Evolutionary conservation across 2,329 filamentous ascomycete species (phyloP), one percentile per base, ranked within the genome.

Genomic region (Ceratocystis destructans): DNA sequence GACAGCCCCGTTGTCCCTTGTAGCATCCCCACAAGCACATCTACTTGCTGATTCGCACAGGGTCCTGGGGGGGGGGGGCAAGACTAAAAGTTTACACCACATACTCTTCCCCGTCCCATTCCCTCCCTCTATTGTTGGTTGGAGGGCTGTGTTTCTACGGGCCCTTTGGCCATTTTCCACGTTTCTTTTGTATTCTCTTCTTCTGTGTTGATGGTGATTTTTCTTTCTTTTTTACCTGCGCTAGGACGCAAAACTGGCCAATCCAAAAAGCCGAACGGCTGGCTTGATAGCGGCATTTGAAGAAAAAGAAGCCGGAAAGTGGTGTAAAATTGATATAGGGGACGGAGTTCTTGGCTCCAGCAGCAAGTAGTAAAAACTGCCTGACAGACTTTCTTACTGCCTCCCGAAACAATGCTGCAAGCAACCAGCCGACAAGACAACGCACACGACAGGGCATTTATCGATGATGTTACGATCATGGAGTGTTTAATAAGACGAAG

Each of bases 141-240:
- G 33, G 55, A 59, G 28, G 55, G 55, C 55, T 59, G 55, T 59
- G 55, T 59, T 33, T 59, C 55, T 59, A 59, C n/a, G 28, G 33
- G 33, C n/a, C 22, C 37, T 46, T 62, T 62, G 17, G 17, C 20
- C n/a, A 33, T 15, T 59, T n/a, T 20, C 15, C 55, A 59, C 55
- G 55, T 37, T 59, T 59, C 28, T 17, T n/a, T 37, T 31, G 17
- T 59, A 5, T 45, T n/a, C 15, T 33, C 12, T 17, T 28, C 25
- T 53, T 53, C 15, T 12, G 12, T 41, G 37, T 10, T 1, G 37
- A 41, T 15, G 10, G 37, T 41, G 37, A 41, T 61, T 37, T 61
- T 37, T 44, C 41, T 20, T 20, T 50, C 17, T 46, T 46, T 25
- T 20, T 25, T 50, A 50, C 22, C 46, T 50, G 46, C 46, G 46